These are phyloP conservation scores for Curvularia sp. DNA, from an alignment of 2,329 filamentous ascomycete genomes.

Conservation along the genomic window DNA sequence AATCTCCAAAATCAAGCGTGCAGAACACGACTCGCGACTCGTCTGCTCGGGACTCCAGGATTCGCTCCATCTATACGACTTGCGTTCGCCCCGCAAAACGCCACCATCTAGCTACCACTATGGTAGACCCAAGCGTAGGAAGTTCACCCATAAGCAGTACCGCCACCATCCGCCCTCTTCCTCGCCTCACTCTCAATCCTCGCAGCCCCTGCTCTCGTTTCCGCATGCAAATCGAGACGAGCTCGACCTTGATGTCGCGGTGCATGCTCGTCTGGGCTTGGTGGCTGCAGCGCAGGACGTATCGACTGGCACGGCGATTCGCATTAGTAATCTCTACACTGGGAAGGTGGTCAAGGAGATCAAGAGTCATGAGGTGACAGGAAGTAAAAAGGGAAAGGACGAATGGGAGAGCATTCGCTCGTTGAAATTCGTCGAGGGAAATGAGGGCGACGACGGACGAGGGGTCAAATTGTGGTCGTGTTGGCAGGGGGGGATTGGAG, in stretches of 20 bases:
- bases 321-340: conserved; percentile 45
- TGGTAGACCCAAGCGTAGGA: conserved; percentile 23
- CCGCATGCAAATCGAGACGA: conserved; percentile 38
- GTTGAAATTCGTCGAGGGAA: conserved; percentile 42
- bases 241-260: conserved; percentile 38
- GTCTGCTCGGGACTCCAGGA: conserved; percentile 40
- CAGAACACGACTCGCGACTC: conserved; percentile 38
- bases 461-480: conserved; percentile 35
- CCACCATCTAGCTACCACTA: not conserved
- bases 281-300: conserved; percentile 44
- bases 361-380: not conserved
- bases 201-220: conserved; percentile 41
- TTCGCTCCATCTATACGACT: conserved; percentile 43
- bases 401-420: conserved; percentile 23
- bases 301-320: conserved; percentile 25
- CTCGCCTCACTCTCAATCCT: conserved; percentile 15
- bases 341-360: conserved; percentile 40
- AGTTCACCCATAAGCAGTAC: conserved; percentile 17
- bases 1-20: conserved; percentile 32
- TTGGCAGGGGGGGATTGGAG: conserved; percentile 30
- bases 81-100: conserved; percentile 30
- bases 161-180: no score
- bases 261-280: conserved; percentile 40
- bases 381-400: not conserved
- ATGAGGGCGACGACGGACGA: conserved; percentile 23